Base-by-base conservation (phyloP, 2,329 filamentous ascomycete genomes). In the Sodiomyces alkalinus region DNA sequence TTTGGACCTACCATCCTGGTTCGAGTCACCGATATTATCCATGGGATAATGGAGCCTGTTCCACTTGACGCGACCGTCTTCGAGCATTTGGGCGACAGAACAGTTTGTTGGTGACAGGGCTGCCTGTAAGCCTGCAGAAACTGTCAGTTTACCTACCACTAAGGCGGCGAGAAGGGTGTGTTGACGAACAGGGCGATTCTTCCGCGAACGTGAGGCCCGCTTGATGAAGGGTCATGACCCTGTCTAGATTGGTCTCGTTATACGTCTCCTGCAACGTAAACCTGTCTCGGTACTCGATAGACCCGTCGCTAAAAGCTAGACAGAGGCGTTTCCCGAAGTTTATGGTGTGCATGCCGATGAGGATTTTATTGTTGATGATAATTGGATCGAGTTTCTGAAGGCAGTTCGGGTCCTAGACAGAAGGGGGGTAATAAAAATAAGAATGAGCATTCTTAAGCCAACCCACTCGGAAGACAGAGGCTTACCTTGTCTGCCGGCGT, bases 221-320 rank as follows among this genome's bases (percentile, higher is more conserved):
- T 48, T 93, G 81, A 17, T 75, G 61, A 17, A 92, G 60, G 32
- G 72, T 79, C 35, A 68, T 71, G 18, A 92, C 70, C 25, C 61
- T 71, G 23, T 71, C 66, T 6, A 70, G 53, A 40, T 79, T 76
- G 17, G 66, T 62, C 31, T 77, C 67, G 5, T 68, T 64, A 36
- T 70, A 74, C 1, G 86, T 58, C 29, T 75, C 64, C 4, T 71
- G 62, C 66, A 92, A 77, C 0, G 71, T 80, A 26, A 68, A 62
- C 8, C 83, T 69, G 43, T 92, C 80, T 31, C 81, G 72, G 49
- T 87, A 81, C 40, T 90, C 76, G 4, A 92, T 61, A 0, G 74
- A 78, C 8, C 86, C 81, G 46, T 93, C 85, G 35, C 80, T 80
- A 41, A 81, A 81, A 16, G 68, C 66, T 33, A 93, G 60, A 17